phyloP scores from a whole-genome alignment of 805 yeast species.

The Sugiyamaella americana region DNA sequence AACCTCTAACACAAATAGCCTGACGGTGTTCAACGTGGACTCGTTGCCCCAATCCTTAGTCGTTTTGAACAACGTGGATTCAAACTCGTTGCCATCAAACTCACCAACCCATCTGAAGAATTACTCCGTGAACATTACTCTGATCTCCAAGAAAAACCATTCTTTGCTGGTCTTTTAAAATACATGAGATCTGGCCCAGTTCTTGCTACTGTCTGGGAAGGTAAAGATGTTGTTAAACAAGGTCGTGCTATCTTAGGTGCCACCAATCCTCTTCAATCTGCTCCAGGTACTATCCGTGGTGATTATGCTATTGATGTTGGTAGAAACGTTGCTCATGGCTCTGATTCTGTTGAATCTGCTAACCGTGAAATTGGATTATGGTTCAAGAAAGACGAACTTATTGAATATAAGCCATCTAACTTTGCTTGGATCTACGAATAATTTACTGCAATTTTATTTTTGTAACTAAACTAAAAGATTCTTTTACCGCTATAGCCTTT shows the following conservation, averaged over 20 bases:
- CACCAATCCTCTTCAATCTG: slow-evolving; percentile 94
- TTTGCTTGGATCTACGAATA: slow-evolving; percentile 93
- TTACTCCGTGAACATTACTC: slow-evolving; percentile 90
- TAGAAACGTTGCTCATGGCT: slow-evolving; percentile 98
- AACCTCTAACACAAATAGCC: slow-evolving; percentile 46
- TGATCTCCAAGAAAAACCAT: slow-evolving; percentile 92
- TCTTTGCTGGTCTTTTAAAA: slow-evolving; percentile 92
- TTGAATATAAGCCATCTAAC: slow-evolving; percentile 81
- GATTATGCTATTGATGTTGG: slow-evolving; percentile 98
- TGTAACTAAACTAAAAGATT: not conserved
- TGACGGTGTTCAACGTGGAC: slow-evolving; percentile 99
- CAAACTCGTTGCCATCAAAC: slow-evolving; percentile 94
- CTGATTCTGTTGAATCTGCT: slow-evolving; percentile 98
- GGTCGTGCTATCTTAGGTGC: slow-evolving; percentile 98
- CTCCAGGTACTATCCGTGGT: slow-evolving; percentile 99
- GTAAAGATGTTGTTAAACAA: slow-evolving; percentile 98
- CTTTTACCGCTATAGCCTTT: not conserved
- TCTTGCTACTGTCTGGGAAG: slow-evolving; percentile 99
- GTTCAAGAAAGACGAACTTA: slow-evolving; percentile 97
- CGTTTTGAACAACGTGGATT: slow-evolving; percentile 97
- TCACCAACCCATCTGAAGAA: slow-evolving; percentile 78
- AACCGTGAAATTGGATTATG: slow-evolving; percentile 91
- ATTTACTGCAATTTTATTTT: slow-evolving; percentile 18
- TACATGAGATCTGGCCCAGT: slow-evolving; percentile 99
- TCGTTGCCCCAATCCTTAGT: slow-evolving; percentile 78